phyloP scores from a whole-genome alignment of 2,329 filamentous ascomycete genomes.

The Monosporascus sp. region DNA sequence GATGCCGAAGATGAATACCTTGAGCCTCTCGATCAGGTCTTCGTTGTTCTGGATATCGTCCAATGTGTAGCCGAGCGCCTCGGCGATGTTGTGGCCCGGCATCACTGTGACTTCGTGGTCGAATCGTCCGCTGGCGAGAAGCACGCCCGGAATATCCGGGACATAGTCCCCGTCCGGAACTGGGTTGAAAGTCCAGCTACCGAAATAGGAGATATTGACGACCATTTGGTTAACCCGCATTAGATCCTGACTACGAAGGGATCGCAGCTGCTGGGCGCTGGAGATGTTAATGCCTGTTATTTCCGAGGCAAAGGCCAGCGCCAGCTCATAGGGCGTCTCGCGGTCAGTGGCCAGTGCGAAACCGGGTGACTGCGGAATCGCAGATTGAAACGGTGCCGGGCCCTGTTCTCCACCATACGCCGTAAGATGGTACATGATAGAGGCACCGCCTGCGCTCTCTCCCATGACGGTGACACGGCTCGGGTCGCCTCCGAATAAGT shows the following conservation, averaged over 20 bases:
- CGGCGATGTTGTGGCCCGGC: not conserved
- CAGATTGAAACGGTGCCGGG: conserved; percentile 11
- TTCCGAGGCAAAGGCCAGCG: conserved; percentile 10
- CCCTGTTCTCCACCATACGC: conserved; percentile 33
- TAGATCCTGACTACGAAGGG: conserved; percentile 3
- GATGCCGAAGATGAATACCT: conserved; percentile 9
- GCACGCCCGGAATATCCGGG: conserved; percentile 16
- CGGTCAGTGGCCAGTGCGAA: conserved; percentile 19
- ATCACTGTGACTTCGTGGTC: conserved; percentile 11
- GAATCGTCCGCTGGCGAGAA: conserved; percentile 17
- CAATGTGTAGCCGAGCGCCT: not conserved
- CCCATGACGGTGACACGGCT: conserved; percentile 36
- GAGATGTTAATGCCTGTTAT: conserved; percentile 2
- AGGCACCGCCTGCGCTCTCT: conserved; percentile 45
- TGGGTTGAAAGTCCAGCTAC: conserved; percentile 22
- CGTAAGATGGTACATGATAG: conserved; percentile 43
- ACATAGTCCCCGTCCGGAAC: conserved; percentile 20
- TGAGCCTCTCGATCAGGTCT: conserved; percentile 4
- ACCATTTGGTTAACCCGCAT: conserved; percentile 16
- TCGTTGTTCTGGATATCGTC: not conserved
- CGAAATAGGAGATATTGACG: conserved; percentile 14
- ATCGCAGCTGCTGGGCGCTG: conserved; percentile 4
- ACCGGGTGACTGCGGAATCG: conserved; percentile 18
- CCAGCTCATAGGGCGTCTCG: conserved; percentile 7
- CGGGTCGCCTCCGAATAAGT: conserved; percentile 37